Evolutionary conservation across 2,329 filamentous ascomycete genomes (phyloP), one percentile per base, ranked within the genome.

Genomic region (Cladosporium sp.): DNA sequence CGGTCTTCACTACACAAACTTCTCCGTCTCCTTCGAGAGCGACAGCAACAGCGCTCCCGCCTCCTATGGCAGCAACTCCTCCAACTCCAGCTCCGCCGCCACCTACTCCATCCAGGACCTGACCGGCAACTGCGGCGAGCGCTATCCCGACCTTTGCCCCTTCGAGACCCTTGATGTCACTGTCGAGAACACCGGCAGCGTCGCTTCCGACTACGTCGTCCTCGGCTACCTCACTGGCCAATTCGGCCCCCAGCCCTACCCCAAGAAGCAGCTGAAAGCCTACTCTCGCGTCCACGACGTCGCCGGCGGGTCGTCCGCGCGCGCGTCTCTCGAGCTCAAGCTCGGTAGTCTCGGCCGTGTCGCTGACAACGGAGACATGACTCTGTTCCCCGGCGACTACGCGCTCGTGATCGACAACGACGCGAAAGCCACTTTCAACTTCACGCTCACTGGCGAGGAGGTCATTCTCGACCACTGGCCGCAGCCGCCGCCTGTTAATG

Each of bases 1-100:
- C 66, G 86, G 86, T 0, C 69, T 87, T 66, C 85, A 88, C 71
- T 88, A 88, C 75, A 88, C 85, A 5, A 84, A 75, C 44, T 88
- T 88, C 72, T 69, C 46, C 67, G 79, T 67, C 28, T 64, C 64
- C 29, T 58, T 72, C 66, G 62, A 65, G 26, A 55, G 29, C 49
- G 49, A 28, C 16, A 58, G n/a, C 23, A 8, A 46, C n/a, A 61
- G 57, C 10, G 49, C 66, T 33, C 50, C 53, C 11, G 23, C 67
- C 33, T 49, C 46, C 29, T 68, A 70, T 57, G 65, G 67, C 59
- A 55, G 52, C 52, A 46, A 46, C 40, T 21, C 52, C 7, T 62
- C 66, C 55, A 72, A 70, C 67, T 57, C 69, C 49, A 37, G 37
- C 62, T 64, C 56, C 57, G 56, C 69, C 59, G 31, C 67, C 37